These are phyloP conservation scores for Neurospora sp. DNA, from an alignment of 495 filamentous ascomycete species.

Conservation along the genomic window DNA sequence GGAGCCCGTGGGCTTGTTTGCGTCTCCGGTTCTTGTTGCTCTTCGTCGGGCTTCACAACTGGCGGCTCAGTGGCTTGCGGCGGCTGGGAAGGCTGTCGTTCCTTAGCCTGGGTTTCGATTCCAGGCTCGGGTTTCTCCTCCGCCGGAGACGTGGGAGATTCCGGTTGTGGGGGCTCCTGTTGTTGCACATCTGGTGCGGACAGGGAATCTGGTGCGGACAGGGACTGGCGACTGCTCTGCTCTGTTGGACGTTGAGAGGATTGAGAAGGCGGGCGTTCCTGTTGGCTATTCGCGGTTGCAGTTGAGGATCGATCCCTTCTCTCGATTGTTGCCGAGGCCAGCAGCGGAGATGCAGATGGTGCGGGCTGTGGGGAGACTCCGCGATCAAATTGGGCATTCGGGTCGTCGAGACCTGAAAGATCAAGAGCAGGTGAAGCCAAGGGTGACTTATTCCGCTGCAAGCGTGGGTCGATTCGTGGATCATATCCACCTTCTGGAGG, in stretches of 20 bases:
- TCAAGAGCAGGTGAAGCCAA: slow-evolving; percentile 15
- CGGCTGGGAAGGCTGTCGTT: neutral
- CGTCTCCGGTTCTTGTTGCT: neutral
- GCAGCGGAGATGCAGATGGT: neutral
- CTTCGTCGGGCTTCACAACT: neutral
- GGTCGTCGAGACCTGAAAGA: slow-evolving; percentile 6
- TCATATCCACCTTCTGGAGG: slow-evolving; percentile 25
- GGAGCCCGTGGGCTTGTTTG: neutral
- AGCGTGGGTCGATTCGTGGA: slow-evolving; percentile 22
- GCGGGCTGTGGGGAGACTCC: neutral
- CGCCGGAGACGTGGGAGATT: slow-evolving; percentile 9
- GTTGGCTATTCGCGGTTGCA: neutral
- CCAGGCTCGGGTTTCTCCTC: slow-evolving; percentile 3
- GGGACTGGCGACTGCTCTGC: slow-evolving; percentile 1
- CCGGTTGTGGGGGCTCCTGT: neutral
- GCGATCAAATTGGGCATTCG: neutral
- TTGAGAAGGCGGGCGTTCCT: neutral
- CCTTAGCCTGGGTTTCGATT: neutral
- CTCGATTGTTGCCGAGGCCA: neutral
- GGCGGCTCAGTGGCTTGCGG: neutral
- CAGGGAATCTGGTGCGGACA: neutral
- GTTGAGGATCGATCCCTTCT: neutral
- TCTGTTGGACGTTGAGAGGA: neutral
- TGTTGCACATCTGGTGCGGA: neutral
- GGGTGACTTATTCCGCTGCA: slow-evolving; percentile 9